Conservation (phyloP, 1,284 basidiomycete species). For the Leccinum subrobustum region DNA sequence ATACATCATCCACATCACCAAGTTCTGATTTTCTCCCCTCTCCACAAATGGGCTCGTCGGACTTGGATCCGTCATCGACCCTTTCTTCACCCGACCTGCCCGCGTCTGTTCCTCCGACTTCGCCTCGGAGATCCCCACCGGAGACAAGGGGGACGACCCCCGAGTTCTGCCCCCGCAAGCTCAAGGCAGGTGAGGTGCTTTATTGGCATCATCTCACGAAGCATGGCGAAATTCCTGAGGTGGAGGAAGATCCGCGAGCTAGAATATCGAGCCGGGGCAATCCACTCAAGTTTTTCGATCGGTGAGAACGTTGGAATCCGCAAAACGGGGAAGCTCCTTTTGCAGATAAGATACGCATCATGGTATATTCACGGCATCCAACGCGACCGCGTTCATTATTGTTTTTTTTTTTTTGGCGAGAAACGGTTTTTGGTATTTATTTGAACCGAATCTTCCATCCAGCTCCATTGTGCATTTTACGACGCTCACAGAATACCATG, state of each 20-base stretch:
- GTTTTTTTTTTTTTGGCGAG: constrained; percentile 10
- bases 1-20: constrained; percentile 19
- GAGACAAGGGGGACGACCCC: constrained; percentile 12
- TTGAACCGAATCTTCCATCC: constrained; percentile 29
- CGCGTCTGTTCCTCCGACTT: constrained; percentile 15
- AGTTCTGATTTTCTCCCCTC: constrained; percentile 41
- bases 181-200: constrained; percentile 64
- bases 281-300: constrained; percentile 24
- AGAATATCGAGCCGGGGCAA: constrained; percentile 27
- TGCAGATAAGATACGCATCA: constrained; percentile 20
- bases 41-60: constrained; percentile 33
- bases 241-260: constrained; percentile 58
- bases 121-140: constrained; percentile 20
- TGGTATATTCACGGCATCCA: constrained; percentile 30
- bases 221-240: constrained; percentile 72
- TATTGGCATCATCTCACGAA: constrained; percentile 79
- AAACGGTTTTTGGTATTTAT: constrained; percentile 32
- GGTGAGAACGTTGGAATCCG: constrained; percentile 25
- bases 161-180: constrained; percentile 35
- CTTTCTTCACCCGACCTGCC: constrained; percentile 25
- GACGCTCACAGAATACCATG: constrained; percentile 30
- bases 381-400: constrained; percentile 18
- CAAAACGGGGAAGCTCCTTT: constrained; percentile 10
- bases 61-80: constrained; percentile 26
- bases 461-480: constrained; percentile 31